A percentile compares a stretch with the other conserved stretches of the same genome.
Conservation (phyloP, 371 early-diverging fungal genomes). For the Batrachochytrium dendrobatidis region DNA sequence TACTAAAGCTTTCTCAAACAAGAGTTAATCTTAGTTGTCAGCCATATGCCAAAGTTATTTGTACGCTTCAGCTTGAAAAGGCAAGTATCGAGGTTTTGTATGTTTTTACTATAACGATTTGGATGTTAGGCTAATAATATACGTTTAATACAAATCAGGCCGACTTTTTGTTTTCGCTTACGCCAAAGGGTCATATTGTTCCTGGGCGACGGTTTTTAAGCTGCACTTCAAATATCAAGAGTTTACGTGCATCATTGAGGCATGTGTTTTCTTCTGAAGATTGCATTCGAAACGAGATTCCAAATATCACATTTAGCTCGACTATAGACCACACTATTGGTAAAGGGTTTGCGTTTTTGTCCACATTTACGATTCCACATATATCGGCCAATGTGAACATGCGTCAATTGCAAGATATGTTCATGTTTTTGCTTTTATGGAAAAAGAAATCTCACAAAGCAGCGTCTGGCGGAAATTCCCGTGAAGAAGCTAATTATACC, state of each 20-base stretch:
- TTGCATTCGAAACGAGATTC: slow-evolving; percentile 56
- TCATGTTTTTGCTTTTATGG: slow-evolving; percentile 65
- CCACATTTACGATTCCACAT: not conserved
- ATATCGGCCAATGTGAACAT: slow-evolving; percentile 51
- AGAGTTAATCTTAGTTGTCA: slow-evolving; percentile 69
- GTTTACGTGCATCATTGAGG: slow-evolving; percentile 56
- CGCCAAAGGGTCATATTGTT: slow-evolving; percentile 18
- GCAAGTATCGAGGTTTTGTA: not conserved
- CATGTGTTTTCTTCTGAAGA: slow-evolving; percentile 80
- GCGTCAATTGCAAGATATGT: slow-evolving; percentile 69
- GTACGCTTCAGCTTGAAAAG: slow-evolving; percentile 56
- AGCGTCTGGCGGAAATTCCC: slow-evolving; percentile 1
- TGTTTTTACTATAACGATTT: not conserved
- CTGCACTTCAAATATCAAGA: slow-evolving; percentile 52
- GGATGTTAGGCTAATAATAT: not conserved
- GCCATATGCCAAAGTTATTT: slow-evolving; percentile 68
- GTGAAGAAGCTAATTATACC: too few species aligned
- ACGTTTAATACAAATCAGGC: slow-evolving; percentile 35
- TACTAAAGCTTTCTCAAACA: slow-evolving; percentile 55
- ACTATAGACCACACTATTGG: slow-evolving; percentile 35
- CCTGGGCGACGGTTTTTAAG: slow-evolving; percentile 25
- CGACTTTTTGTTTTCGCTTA: slow-evolving; percentile 54
- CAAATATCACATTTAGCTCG: slow-evolving; percentile 32
- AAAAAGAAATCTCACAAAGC: slow-evolving; percentile 27
- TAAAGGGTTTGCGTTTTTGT: not conserved